Evolutionary conservation across 2,329 filamentous ascomycete species (phyloP).

Genomic region (Botrytis galanthina): DNA sequence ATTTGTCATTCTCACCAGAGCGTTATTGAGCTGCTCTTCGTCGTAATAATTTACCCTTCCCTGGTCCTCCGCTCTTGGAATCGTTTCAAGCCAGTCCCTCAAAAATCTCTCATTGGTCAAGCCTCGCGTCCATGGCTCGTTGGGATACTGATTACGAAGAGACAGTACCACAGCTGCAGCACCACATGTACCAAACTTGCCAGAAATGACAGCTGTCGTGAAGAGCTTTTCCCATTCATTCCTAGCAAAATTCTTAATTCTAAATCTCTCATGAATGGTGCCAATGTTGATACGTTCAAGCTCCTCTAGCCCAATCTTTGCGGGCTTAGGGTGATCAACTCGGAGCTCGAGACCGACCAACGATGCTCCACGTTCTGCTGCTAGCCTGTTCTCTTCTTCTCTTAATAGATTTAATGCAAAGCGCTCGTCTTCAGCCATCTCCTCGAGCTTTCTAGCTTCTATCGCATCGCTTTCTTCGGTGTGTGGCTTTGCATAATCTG

Average conservation of each 20-base stretch:
- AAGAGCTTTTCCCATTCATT: background rate
- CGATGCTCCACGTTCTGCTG: background rate
- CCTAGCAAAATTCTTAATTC: background rate
- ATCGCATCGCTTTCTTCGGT: too few relatives aligned
- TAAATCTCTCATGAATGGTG: background rate
- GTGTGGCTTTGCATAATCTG: background rate
- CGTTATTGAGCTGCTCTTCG: conserved; percentile 8
- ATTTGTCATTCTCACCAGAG: background rate
- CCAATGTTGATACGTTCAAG: background rate
- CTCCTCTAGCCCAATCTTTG: background rate
- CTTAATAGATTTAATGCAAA: background rate
- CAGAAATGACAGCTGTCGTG: background rate
- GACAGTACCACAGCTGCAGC: background rate
- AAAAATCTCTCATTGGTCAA: background rate
- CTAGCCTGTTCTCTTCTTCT: background rate
- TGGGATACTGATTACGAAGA: conserved; percentile 9
- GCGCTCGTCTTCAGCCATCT: background rate
- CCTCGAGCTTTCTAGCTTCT: background rate
- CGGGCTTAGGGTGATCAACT: background rate
- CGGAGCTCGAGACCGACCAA: background rate
- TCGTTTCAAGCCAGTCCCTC: background rate
- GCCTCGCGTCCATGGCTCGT: background rate
- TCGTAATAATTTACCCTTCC: background rate
- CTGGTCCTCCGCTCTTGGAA: background rate
- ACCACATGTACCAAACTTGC: background rate